Base-by-base conservation (phyloP, 345 rosid species). In the Corchorus olitorius region DNA sequence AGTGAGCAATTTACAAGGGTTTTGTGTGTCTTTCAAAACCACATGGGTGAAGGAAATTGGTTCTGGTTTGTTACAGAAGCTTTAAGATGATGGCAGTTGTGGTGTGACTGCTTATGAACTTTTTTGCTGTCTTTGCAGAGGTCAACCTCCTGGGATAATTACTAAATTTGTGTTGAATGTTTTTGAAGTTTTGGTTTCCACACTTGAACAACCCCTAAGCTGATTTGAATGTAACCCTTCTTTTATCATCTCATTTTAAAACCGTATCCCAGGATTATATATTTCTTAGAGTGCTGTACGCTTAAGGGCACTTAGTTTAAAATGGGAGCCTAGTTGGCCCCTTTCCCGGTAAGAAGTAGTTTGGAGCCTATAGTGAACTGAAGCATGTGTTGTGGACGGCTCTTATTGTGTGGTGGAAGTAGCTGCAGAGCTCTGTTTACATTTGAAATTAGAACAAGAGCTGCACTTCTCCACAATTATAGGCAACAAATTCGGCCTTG, bases 11-110 rank as follows among this genome's bases (percentile, higher is more conserved):
- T 41, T 41, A 41, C 45, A 41, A 7, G 45, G 45, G 27, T 27
- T 27, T 41, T 41, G 7, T 41, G 45, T 41, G 45, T 41, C 45
- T 61, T 61, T 6, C 6, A 61, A 61, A 14, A 14, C 43, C 43
- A 34, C 17, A 53, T 27, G 39, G 7, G 1, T 14, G 37, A 63
- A 11, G 22, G 20, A 37, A 63, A n/a, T 37, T 35, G 48, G 37
- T 37, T 63, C 22, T 16, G 6, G 22, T 63, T 35, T 5, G 12
- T 27, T 16, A 63, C 20, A 2, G 46, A 63, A 63, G 20, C 37
- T 62, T 63, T 63, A 35, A 63, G 67, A 37, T 17, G 2, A 39
- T 63, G 67, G 67, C 35, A 22, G 46, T 63, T 63, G 22, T 63
- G 62, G 62, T 58, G 62, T 58, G 35, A 20, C 13, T 63, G 17